Conservation (phyloP, 169 alveolate species). For the Eimeria tenella region DNA sequence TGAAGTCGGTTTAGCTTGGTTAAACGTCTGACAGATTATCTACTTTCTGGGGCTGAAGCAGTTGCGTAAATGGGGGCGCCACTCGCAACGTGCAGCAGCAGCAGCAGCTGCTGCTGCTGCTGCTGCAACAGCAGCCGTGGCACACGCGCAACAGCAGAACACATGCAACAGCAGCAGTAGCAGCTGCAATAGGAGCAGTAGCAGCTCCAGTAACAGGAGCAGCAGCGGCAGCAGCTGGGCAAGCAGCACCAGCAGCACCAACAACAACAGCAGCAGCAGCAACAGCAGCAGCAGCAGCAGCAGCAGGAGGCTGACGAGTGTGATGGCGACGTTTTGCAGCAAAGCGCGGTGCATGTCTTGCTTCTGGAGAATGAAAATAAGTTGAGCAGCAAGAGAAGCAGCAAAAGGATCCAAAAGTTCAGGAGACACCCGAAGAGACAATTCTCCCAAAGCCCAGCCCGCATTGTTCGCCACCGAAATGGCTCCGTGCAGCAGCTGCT, state of each 20-base stretch:
- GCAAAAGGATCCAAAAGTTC: slow-evolving; percentile 84
- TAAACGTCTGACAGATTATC: too few species aligned
- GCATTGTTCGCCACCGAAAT: slow-evolving; percentile 90
- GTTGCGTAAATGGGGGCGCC: too few species aligned
- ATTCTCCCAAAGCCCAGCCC: slow-evolving; percentile 93
- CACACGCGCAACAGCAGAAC: too few species aligned
- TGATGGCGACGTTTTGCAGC: slow-evolving; percentile 88
- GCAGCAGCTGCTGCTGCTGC: too few species aligned
- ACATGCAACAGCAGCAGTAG: too few species aligned
- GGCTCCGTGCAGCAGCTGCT: slow-evolving; percentile 83
- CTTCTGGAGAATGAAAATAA: slow-evolving; percentile 80
- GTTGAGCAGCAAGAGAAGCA: slow-evolving; percentile 84
- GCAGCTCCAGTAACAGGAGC: not conserved
- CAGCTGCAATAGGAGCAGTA: too few species aligned
- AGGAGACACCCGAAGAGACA: slow-evolving; percentile 82
- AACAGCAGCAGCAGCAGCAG: slow-evolving; percentile 38
- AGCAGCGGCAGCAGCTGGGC: not conserved
- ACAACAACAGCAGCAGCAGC: not conserved
- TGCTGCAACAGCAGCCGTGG: too few species aligned
- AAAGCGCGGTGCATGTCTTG: slow-evolving; percentile 81
- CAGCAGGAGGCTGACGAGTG: slow-evolving; percentile 82
- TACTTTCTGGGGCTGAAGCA: too few species aligned
- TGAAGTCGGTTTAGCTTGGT: too few species aligned
- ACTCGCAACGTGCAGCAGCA: too few species aligned
- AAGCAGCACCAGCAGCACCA: slow-evolving; percentile 19